Conservation (phyloP, 1,284 basidiomycete species). For the Cronartium quercuum region DNA sequence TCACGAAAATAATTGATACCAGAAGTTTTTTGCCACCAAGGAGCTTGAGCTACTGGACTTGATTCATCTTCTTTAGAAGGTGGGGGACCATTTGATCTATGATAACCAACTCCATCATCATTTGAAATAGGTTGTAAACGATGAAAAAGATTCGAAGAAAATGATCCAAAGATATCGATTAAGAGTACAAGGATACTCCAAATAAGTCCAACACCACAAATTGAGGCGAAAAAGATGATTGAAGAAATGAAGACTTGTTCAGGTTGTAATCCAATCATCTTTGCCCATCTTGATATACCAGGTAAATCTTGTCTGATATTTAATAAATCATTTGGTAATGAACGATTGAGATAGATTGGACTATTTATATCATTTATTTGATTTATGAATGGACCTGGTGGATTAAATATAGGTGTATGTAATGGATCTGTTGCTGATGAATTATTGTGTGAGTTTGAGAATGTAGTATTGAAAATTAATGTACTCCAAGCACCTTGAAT, state of each 20-base stretch:
- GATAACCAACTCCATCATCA: slow-evolving; percentile 7
- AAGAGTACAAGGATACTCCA: background rate
- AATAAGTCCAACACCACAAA: background rate
- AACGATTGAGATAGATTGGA: slow-evolving; percentile 25
- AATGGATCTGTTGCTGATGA: background rate
- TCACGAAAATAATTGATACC: too few relatives aligned
- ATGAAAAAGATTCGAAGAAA: background rate
- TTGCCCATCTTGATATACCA: slow-evolving; percentile 21
- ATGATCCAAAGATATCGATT: background rate
- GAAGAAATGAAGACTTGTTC: slow-evolving; percentile 2
- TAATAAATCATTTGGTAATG: slow-evolving; percentile 24
- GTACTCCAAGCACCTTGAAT: slow-evolving; percentile 20
- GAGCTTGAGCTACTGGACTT: background rate
- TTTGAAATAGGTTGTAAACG: background rate
- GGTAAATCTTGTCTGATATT: slow-evolving; percentile 5
- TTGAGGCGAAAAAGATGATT: slow-evolving; percentile 5
- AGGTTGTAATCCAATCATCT: slow-evolving; percentile 1
- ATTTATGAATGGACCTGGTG: slow-evolving; percentile 6
- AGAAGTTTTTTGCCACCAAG: slow-evolving; percentile 3
- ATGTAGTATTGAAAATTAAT: slow-evolving; percentile 14
- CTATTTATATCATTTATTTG: slow-evolving; percentile 8
- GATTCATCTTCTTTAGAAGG: background rate
- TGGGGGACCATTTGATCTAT: background rate
- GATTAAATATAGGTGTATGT: slow-evolving; percentile 3
- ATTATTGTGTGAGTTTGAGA: background rate